Conservation (phyloP, 345 rosid genomes). For the Aethionema arabicum region DNA sequence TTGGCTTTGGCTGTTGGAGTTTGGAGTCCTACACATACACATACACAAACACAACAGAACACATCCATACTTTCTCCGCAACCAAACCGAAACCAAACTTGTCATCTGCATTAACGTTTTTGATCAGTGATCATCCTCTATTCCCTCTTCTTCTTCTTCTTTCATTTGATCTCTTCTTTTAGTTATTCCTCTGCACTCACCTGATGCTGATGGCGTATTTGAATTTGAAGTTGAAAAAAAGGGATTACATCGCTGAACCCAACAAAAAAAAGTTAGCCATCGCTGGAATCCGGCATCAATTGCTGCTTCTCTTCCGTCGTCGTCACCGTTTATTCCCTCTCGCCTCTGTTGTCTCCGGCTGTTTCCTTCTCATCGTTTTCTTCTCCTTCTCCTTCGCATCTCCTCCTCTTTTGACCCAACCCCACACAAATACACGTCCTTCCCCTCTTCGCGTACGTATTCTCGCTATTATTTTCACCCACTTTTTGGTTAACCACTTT, state of each 20-base stretch:
- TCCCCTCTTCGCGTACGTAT: slow-evolving; percentile 26
- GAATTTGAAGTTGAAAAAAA: slow-evolving; percentile 48
- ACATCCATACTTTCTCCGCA: no score
- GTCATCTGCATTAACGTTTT: no score
- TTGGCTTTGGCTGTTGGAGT: no score
- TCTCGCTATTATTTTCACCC: slow-evolving; percentile 1
- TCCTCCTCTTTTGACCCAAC: slow-evolving; percentile 49
- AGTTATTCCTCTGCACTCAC: background rate
- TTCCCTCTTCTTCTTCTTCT: slow-evolving; percentile 22
- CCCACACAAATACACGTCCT: slow-evolving; percentile 32
- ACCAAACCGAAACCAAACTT: no score
- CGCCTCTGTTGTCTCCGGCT: slow-evolving; percentile 56
- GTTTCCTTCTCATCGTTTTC: slow-evolving; percentile 54
- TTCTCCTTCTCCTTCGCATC: slow-evolving; percentile 46
- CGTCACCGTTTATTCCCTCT: slow-evolving; percentile 60
- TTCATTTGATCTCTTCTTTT: slow-evolving; percentile 28
- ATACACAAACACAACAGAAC: no score
- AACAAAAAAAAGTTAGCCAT: slow-evolving; percentile 36
- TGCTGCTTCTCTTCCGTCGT: slow-evolving; percentile 50
- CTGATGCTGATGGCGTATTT: slow-evolving; percentile 7
- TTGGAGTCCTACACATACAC: no score
- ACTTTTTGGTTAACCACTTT: slow-evolving; percentile 5
- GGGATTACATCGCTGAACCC: slow-evolving; percentile 26
- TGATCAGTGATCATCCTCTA: no score
- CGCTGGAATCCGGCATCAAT: slow-evolving; percentile 34